Evolutionary conservation across 2,329 filamentous ascomycete genomes (phyloP).

Genomic region (Cryphonectria parasitica): DNA sequence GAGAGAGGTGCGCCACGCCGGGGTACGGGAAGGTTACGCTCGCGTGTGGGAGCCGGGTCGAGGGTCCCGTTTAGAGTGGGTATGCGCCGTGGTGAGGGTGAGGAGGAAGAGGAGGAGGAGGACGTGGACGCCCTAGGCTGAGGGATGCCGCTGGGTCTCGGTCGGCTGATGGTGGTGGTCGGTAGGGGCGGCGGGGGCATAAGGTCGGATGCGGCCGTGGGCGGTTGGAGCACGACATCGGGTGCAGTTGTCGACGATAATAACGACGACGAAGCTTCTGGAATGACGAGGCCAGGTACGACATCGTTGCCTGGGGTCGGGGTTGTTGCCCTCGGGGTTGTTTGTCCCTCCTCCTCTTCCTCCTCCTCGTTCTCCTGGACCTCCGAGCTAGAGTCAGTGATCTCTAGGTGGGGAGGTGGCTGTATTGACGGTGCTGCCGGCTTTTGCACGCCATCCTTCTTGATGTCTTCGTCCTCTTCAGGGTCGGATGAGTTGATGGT

Average conservation of each 20-base stretch:
- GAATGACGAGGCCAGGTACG: constrained; percentile 54
- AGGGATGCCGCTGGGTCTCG: constrained; percentile 22
- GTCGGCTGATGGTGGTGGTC: neutral
- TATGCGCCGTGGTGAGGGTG: constrained; percentile 23
- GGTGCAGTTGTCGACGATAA: neutral
- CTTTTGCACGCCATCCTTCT: neutral
- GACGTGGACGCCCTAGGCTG: constrained; percentile 22
- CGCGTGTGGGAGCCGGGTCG: constrained; percentile 34
- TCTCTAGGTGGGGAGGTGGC: neutral
- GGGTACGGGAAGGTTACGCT: constrained; percentile 43
- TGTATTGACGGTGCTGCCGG: neutral
- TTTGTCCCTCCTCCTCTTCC: constrained; percentile 44
- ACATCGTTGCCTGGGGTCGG: constrained; percentile 35
- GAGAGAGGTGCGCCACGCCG: constrained; percentile 40
- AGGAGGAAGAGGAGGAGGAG: constrained; percentile 5
- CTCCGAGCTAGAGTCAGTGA: neutral
- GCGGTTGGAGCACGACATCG: constrained; percentile 11
- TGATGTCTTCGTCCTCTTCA: neutral
- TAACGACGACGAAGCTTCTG: constrained; percentile 31
- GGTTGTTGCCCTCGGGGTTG: constrained; percentile 56
- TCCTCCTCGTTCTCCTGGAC: neutral
- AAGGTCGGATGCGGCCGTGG: constrained; percentile 11
- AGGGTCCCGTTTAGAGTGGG: constrained; percentile 22
- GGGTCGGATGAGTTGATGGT: neutral
- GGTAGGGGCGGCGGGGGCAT: constrained; percentile 26